Evolutionary conservation across 441 rosid genomes (phyloP).

Genomic region (Biscutella auriculata): DNA sequence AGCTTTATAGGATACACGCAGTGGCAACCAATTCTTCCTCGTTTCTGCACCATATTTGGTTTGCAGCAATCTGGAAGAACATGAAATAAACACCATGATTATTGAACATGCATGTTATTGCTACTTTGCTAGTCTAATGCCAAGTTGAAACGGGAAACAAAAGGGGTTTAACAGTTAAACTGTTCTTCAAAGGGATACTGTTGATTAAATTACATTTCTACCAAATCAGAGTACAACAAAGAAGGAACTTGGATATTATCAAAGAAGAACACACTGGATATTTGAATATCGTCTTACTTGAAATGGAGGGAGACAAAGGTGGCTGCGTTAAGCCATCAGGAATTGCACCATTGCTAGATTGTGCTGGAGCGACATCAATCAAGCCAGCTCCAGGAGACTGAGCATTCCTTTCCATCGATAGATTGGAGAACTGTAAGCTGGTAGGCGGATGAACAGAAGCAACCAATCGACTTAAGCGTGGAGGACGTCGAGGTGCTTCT

Average conservation of each 20-base stretch:
- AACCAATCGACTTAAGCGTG: conserved; percentile 41
- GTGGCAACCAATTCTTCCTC: conserved; percentile 61
- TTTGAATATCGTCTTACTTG: conserved; percentile 39
- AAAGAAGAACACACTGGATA: too few species aligned
- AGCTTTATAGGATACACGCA: conserved; percentile 92
- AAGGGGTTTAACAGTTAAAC: not conserved
- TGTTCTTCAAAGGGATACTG: not conserved
- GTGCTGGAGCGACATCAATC: conserved; percentile 61
- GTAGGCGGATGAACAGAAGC: conserved; percentile 48
- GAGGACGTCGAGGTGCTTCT: conserved; percentile 41
- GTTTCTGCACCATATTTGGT: conserved; percentile 60
- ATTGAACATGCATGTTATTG: not conserved
- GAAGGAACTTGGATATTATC: too few species aligned
- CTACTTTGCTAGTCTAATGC: not conserved
- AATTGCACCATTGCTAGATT: conserved; percentile 33
- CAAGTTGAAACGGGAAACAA: not conserved
- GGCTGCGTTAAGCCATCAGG: conserved; percentile 61
- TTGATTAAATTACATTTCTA: not conserved
- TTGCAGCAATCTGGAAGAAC: conserved; percentile 69
- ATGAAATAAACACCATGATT: conserved; percentile 18
- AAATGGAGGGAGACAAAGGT: conserved; percentile 58
- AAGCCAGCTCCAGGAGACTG: conserved; percentile 48
- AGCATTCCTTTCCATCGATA: conserved; percentile 42
- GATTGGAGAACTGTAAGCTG: conserved; percentile 49
- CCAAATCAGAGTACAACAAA: too few species aligned